phyloP scores from a whole-genome alignment of 257 asterid genomes.

The Hygrophila difformis region DNA sequence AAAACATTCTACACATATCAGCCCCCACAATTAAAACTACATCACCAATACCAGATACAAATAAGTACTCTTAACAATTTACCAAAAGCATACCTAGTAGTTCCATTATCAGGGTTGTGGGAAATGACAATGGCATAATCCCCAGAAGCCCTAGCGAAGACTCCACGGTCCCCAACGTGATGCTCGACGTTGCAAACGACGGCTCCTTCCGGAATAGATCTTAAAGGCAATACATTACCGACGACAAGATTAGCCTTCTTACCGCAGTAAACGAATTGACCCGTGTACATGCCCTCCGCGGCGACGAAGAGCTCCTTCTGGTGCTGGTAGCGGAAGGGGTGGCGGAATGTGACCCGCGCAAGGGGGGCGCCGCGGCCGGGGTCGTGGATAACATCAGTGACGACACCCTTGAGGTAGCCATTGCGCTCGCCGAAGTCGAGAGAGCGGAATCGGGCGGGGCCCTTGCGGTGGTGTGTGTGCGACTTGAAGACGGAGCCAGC shows the following conservation, averaged over 20 bases:
- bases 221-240: conserved; percentile 60
- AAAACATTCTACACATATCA: no score
- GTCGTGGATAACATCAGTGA: conserved; percentile 64
- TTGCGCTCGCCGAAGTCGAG: conserved; percentile 80
- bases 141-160: conserved; percentile 65
- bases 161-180: conserved; percentile 69
- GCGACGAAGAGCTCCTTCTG: conserved; percentile 78
- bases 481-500: conserved; percentile 69
- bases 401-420: conserved; percentile 71
- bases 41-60: no score
- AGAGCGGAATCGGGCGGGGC: conserved; percentile 62
- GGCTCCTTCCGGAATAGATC: conserved; percentile 76
- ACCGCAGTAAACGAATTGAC: conserved; percentile 64
- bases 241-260: conserved; percentile 61
- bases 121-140: conserved; percentile 70
- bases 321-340: conserved; percentile 67
- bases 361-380: conserved; percentile 82
- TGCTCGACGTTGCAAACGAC: conserved; percentile 77
- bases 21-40: no score
- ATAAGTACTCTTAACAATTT: no score
- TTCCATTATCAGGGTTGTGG: conserved; percentile 73
- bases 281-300: conserved; percentile 70
- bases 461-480: conserved; percentile 79
- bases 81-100: conserved; percentile 40
- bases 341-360: conserved; percentile 64